Base-by-base conservation (phyloP, 495 filamentous ascomycete species). In the Penicillium bovifimosum region DNA sequence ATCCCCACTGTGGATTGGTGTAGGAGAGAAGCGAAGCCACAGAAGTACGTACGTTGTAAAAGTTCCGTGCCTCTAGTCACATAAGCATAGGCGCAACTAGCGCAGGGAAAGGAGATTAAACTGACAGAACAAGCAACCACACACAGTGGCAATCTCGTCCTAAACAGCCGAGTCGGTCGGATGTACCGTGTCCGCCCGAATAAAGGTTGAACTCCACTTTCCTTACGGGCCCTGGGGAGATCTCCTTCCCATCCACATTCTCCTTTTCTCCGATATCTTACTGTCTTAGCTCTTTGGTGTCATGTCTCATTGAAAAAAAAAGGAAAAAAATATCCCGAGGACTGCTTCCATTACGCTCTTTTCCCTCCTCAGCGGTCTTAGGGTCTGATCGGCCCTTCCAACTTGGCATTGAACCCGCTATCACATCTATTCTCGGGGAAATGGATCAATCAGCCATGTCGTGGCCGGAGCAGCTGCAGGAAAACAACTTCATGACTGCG, bases 391-490 rank as follows among this genome's bases (percentile, higher is more conserved):
- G 24, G 29, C 17, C 24, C 34, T n/a, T 36, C 34, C 16, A 16
- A 29, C 20, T 4, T 24, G 20, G 4, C 20, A 24, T 28, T 17
- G 26, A 31, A 14, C 13, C 28, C 28, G 1, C 0, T 5, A 9
- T 28, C 13, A 3, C n/a, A n/a, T 6, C 34, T 16, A 6, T 31
- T 31, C 7, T 10, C 29, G 29, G 32, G 32, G 20, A 41, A 42
- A 77, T 76, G 74, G 71, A 77, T 54, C 67, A 73, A 43, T 55
- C 65, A 11, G 53, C 69, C 44, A 61, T 75, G 56, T 64, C 72
- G 17, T 76, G 72, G 74, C 59, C 69, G 35, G 72, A 75, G 41
- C 65, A 66, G 20, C 55, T 70, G n/a, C 61, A 64, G 28, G 65
- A 64, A 46, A 65, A 62, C 44, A 38, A 58, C 11, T 58, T 69